phyloP scores from a whole-genome alignment of 176 grass and related monocot genomes.

The Chrysopogon serrulatus region DNA sequence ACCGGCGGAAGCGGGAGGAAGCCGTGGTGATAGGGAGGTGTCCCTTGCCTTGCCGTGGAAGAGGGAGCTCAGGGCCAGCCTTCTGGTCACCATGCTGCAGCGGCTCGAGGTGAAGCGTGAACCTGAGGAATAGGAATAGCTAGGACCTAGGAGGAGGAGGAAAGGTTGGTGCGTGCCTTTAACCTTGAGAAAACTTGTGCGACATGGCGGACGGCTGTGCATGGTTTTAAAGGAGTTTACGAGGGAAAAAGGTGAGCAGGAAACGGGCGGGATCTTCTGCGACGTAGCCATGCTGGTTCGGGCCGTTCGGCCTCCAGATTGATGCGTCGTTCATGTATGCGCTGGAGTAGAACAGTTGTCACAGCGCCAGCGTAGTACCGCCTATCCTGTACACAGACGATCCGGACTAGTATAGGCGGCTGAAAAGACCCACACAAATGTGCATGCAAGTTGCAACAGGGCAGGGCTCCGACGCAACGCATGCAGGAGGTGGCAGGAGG shows the following conservation, averaged over 20 bases:
- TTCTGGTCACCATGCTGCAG: constrained; percentile 44
- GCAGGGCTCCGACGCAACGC: not conserved
- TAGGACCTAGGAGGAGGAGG: not conserved
- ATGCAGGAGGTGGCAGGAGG: not conserved
- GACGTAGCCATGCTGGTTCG: too few relatives aligned
- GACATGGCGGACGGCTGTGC: not conserved
- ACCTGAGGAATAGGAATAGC: not conserved
- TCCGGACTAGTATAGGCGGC: not conserved
- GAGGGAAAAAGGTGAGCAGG: not conserved
- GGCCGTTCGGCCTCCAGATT: too few relatives aligned
- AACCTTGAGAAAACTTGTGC: not conserved
- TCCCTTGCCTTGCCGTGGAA: constrained; percentile 44
- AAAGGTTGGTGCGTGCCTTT: constrained; percentile 24
- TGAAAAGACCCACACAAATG: constrained; percentile 1
- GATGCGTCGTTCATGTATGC: too few relatives aligned
- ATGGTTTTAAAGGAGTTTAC: constrained; percentile 19
- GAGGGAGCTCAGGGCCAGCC: constrained; percentile 38
- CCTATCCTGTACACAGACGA: not conserved
- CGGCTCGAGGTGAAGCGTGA: not conserved
- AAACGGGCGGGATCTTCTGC: not conserved
- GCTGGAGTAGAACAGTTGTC: not conserved
- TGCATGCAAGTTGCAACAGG: not conserved
- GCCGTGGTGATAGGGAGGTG: not conserved
- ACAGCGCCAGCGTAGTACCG: not conserved
- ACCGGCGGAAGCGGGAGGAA: not conserved